Percentiles rank a stretch among this genome's conserved stretches.
Conservation (phyloP, 805 yeast species). For the Candida caryicola region DNA sequence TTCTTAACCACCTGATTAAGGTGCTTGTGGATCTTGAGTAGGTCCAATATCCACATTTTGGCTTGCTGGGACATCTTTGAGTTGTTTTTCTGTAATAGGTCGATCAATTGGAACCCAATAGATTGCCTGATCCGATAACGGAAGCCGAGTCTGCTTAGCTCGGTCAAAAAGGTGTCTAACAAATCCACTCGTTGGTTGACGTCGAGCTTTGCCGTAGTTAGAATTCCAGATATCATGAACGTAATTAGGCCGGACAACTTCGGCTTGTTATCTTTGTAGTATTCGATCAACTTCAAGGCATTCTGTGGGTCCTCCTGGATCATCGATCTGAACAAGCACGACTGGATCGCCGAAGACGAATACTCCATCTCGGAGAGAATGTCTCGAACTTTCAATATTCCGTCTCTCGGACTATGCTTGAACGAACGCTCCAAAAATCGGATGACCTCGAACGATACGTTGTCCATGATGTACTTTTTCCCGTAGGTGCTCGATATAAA, state of each 20-base stretch:
- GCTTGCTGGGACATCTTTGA: neutral
- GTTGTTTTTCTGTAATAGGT: constrained; percentile 5
- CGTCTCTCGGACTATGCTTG: constrained; percentile 6
- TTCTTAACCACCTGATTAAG: constrained; percentile 5
- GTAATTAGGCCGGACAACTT: constrained; percentile 18
- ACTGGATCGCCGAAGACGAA: constrained; percentile 12
- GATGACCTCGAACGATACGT: constrained; percentile 17
- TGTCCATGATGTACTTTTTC: constrained; percentile 17
- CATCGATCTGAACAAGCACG: constrained; percentile 21
- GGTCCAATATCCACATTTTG: constrained; percentile 3
- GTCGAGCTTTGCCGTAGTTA: constrained; percentile 16
- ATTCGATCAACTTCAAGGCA: constrained; percentile 23
- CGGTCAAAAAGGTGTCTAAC: constrained; percentile 17
- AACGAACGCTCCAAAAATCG: constrained; percentile 16
- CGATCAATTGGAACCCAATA: constrained; percentile 15
- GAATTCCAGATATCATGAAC: constrained; percentile 25
- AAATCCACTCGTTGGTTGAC: constrained; percentile 17
- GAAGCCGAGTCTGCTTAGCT: constrained; percentile 18
- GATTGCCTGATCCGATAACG: constrained; percentile 13
- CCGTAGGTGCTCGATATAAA: constrained; percentile 13
- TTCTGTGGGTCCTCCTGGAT: constrained; percentile 27
- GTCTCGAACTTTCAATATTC: constrained; percentile 19
- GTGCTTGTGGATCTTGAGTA: constrained; percentile 3
- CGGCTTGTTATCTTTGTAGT: constrained; percentile 19
- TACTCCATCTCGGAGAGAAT: constrained; percentile 15